Percentiles rank a stretch among this genome's conserved stretches.
Evolutionary conservation across 768 basidiomycete genomes (phyloP).

Genomic region (Leccinum variicolor): DNA sequence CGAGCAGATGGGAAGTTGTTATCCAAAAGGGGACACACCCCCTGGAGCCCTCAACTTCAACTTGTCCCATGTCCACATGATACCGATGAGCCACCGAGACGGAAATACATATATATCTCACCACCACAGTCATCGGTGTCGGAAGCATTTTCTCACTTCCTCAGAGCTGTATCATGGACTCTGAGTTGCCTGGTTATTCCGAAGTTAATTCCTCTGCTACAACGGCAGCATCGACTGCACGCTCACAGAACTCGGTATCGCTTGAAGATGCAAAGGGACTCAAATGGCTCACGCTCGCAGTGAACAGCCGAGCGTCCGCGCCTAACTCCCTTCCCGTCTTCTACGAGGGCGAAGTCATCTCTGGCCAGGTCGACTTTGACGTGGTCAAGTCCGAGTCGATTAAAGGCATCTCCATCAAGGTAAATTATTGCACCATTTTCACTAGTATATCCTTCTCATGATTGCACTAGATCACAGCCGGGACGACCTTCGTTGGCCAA

Average conservation of each 20-base stretch:
- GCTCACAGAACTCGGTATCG: constrained; percentile 36
- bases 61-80: too few relatives aligned
- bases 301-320: constrained; percentile 41
- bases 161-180: constrained; percentile 3
- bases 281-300: constrained; percentile 46
- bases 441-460: not conserved
- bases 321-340: constrained; percentile 43
- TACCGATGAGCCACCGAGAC: too few relatives aligned
- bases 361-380: constrained; percentile 50
- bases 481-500: constrained; percentile 53
- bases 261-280: constrained; percentile 40
- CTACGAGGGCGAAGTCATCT: constrained; percentile 45
- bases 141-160: not conserved
- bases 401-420: constrained; percentile 47
- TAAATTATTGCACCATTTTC: constrained; percentile 22
- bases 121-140: too few relatives aligned
- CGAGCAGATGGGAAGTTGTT: too few relatives aligned
- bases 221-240: not conserved
- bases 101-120: too few relatives aligned
- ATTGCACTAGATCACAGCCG: constrained; percentile 35
- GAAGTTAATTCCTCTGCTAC: not conserved
- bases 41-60: too few relatives aligned
- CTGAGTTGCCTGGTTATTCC: constrained; percentile 19
- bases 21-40: too few relatives aligned
- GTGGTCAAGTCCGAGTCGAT: constrained; percentile 46